These are phyloP conservation scores for Rhododendron simsii DNA, from an alignment of 148 eudicot genomes.

Conservation along the genomic window DNA sequence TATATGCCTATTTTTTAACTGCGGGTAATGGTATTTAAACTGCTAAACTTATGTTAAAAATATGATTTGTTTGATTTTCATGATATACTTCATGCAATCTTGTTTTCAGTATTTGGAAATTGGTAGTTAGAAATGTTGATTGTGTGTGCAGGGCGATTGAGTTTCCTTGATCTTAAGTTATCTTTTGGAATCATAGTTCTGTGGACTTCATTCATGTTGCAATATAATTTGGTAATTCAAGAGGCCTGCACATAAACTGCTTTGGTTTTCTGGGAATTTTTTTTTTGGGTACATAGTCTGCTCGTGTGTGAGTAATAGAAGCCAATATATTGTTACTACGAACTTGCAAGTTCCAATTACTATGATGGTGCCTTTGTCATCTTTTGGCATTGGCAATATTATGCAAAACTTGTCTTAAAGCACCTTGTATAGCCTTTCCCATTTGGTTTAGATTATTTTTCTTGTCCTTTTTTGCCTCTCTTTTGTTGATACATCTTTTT, in stretches of 20 bases:
- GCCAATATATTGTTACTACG: neutral
- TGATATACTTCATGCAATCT: neutral
- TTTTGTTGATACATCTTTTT: neutral
- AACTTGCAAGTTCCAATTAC: neutral
- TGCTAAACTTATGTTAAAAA: neutral
- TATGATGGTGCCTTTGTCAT: slow-evolving; percentile 1
- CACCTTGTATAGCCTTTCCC: neutral
- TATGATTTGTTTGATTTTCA: neutral
- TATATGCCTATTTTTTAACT: neutral
- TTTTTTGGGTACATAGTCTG: neutral
- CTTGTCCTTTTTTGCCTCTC: neutral
- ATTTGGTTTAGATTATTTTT: neutral
- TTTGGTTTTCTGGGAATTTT: neutral
- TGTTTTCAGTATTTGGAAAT: neutral
- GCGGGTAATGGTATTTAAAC: neutral
- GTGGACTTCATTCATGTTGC: neutral
- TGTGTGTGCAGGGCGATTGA: neutral
- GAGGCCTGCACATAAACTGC: neutral
- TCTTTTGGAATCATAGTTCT: neutral
- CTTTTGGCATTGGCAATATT: neutral
- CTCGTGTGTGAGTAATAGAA: neutral
- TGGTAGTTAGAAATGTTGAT: neutral
- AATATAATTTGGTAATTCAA: neutral
- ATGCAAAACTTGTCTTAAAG: neutral
- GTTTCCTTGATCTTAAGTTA: neutral